These are phyloP conservation scores for Macrophomina tecta DNA, from an alignment of 2,329 filamentous ascomycete genomes.

Conservation along the genomic window DNA sequence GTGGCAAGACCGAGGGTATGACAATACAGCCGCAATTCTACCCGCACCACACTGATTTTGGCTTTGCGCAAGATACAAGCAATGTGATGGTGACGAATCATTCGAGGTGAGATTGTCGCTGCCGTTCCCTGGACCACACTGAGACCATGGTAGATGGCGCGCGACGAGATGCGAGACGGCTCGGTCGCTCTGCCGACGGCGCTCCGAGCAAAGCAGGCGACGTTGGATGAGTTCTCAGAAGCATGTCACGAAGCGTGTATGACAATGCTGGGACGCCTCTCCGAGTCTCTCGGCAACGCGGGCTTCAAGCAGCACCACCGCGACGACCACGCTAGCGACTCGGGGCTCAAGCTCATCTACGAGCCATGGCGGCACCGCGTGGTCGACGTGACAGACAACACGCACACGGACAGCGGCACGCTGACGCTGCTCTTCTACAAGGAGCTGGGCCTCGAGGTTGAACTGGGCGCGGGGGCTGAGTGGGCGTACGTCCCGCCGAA, in stretches of 20 bases:
- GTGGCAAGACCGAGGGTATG: slow-evolving; percentile 7
- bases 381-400: not conserved
- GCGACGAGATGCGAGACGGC: slow-evolving; percentile 5
- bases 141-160: not conserved
- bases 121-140: not conserved
- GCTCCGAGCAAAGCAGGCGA: not conserved
- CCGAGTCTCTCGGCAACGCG: not conserved
- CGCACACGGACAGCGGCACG: slow-evolving; percentile 10
- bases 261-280: not conserved
- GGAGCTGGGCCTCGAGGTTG: not conserved
- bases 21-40: not conserved
- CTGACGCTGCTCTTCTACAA: slow-evolving; percentile 10
- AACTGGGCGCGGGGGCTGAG: not conserved
- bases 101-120: not conserved
- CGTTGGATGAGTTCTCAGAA: not conserved
- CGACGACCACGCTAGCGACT: not conserved
- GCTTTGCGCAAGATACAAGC: not conserved
- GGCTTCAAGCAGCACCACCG: not conserved
- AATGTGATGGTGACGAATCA: slow-evolving; percentile 1
- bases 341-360: slow-evolving; percentile 10
- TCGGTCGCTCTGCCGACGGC: not conserved
- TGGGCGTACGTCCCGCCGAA: slow-evolving; percentile 8
- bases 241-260: not conserved
- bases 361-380: not conserved
- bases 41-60: not conserved